Evolutionary conservation across 352 stramenopile genomes (phyloP), one percentile per base, ranked within the genome.

Genomic region (Elongisporangium senticosum): DNA sequence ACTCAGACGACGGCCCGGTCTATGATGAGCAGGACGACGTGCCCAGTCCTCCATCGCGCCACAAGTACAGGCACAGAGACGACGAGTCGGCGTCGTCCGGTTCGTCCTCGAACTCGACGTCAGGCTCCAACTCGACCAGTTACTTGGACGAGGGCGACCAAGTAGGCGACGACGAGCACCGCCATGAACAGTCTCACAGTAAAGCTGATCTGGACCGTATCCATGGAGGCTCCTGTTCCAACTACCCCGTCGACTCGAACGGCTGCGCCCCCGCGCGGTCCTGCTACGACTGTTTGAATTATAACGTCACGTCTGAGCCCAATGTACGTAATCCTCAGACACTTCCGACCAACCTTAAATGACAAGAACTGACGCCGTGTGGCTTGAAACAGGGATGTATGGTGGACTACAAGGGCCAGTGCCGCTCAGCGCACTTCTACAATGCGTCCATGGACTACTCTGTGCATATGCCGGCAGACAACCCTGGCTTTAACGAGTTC

Each of bases 211-310:
- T 43, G 10, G 33, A 43, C 8, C 33, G 33, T 2, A 43, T 43
- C 11, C 33, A 43, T 17, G 49, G 22, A 53, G 64, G 55, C 51
- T 65, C 54, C 1, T 75, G 70, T 17, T 68, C 67, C 2, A 75
- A 67, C 58, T 73, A 77, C 53, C 64, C 70, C n/a, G 28, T 52
- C 22, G 57, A 67, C 51, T 14, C 43, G 26, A 40, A 23, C 21
- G 67, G 61, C 28, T 78, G 64, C 61, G 59, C 51, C 57, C 56
- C 60, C 1, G 69, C 65, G 52, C 68, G 71, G 23, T 69, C 60
- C 40, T 83, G 71, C 66, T 77, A 65, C 55, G 63, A 83, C 57
- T 78, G 73, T 52, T 62, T 74, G 49, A 74, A 83, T 56, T 40
- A 40, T 21, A 21, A 63, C 3, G 51, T 78, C 19, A 54, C 59